These are phyloP conservation scores for Carpinus viminea DNA, from an alignment of 306 rosid genomes.

Conservation along the genomic window DNA sequence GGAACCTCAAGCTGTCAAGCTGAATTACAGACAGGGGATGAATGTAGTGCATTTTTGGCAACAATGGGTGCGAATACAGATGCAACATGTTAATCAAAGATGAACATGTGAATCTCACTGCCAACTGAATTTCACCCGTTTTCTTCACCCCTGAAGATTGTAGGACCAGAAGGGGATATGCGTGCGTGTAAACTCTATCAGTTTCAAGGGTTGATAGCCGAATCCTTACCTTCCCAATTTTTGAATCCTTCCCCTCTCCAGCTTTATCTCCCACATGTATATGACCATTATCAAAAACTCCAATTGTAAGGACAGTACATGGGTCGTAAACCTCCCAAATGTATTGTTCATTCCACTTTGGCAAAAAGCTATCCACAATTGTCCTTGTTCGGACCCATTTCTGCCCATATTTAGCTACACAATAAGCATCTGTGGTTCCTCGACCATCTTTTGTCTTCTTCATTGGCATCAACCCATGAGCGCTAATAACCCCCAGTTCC, in stretches of 20 bases:
- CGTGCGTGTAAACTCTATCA: slow-evolving; percentile 78
- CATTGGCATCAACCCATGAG: slow-evolving; percentile 81
- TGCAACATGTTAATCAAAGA: slow-evolving; percentile 75
- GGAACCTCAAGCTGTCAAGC: slow-evolving; percentile 79
- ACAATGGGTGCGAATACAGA: slow-evolving; percentile 71
- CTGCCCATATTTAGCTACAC: slow-evolving; percentile 88
- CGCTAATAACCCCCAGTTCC: slow-evolving; percentile 81
- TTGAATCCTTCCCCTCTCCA: slow-evolving; percentile 64
- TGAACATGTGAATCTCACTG: slow-evolving; percentile 76
- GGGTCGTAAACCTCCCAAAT: slow-evolving; percentile 93
- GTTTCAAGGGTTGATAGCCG: slow-evolving; percentile 86
- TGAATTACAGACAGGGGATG: slow-evolving; percentile 83
- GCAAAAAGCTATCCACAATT: slow-evolving; percentile 61
- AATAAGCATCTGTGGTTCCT: slow-evolving; percentile 77
- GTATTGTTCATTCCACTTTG: slow-evolving; percentile 91
- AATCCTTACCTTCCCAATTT: slow-evolving; percentile 85
- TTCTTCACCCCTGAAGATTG: slow-evolving; percentile 88
- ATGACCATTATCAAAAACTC: slow-evolving; percentile 83
- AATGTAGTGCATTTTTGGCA: slow-evolving; percentile 93
- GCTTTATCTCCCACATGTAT: slow-evolving; percentile 57
- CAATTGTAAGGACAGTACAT: slow-evolving; percentile 72
- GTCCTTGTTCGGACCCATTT: slow-evolving; percentile 92
- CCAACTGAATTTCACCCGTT: slow-evolving; percentile 84
- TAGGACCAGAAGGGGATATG: slow-evolving; percentile 75
- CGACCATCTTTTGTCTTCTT: slow-evolving; percentile 73